Conservation (phyloP, 805 yeast species). For the Wickerhamomyces hampshirensis region DNA sequence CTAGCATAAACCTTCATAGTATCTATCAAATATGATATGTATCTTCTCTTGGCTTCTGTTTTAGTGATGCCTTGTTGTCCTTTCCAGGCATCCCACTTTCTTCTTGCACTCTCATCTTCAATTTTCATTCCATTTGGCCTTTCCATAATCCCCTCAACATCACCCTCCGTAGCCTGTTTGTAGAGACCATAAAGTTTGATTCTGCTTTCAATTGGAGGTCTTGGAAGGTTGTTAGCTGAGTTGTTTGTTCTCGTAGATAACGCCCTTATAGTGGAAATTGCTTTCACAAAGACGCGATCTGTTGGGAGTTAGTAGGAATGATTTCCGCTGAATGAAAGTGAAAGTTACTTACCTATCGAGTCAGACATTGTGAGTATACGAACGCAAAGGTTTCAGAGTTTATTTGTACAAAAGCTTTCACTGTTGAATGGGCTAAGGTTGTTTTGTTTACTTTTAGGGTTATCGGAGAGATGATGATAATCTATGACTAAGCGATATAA, state of each 20-base stretch:
- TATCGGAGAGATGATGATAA: too few relatives aligned
- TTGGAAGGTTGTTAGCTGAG: constrained; percentile 41
- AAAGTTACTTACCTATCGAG: constrained; percentile 36
- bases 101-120: constrained; percentile 62
- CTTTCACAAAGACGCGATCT: constrained; percentile 79
- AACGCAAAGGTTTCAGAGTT: too few relatives aligned
- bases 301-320: background rate
- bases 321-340: background rate
- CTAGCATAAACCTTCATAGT: constrained; percentile 70
- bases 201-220: constrained; percentile 71
- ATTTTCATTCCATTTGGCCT: constrained; percentile 56
- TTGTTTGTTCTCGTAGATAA: constrained; percentile 61
- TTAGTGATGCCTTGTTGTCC: constrained; percentile 60
- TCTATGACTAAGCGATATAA: too few relatives aligned
- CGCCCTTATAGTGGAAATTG: constrained; percentile 73
- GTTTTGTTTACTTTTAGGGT: too few relatives aligned
- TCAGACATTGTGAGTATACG: constrained; percentile 40
- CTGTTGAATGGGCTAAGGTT: too few relatives aligned
- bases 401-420: too few relatives aligned
- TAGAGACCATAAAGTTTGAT: constrained; percentile 73
- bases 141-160: constrained; percentile 63
- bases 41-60: constrained; percentile 69
- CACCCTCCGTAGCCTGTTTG: constrained; percentile 85
- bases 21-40: constrained; percentile 62
- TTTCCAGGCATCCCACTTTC: constrained; percentile 81